Evolutionary conservation across 1,139 yeast genomes (phyloP).

Genomic region (Yamadazyma jaroonii): DNA sequence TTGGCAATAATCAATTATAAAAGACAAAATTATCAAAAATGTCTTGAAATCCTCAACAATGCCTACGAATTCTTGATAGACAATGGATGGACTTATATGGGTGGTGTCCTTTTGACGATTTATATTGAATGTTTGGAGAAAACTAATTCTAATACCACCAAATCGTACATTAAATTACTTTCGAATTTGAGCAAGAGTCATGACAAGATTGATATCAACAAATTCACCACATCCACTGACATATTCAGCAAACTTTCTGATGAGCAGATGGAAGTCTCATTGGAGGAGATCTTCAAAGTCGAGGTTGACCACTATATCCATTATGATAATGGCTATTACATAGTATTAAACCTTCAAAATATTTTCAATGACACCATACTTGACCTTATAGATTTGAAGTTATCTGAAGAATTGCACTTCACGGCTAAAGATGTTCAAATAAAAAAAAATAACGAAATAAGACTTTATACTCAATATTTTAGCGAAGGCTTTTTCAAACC

Average conservation of each 20-base stretch:
- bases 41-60: constrained; percentile 60
- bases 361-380: constrained; percentile 23
- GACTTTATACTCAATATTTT: constrained; percentile 16
- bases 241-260: constrained; percentile 22
- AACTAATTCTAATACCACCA: constrained; percentile 27
- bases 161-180: constrained; percentile 33
- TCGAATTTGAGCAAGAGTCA: constrained; percentile 24
- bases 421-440: constrained; percentile 4
- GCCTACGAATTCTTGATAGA: constrained; percentile 65
- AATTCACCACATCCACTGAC: constrained; percentile 16
- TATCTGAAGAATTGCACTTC: constrained; percentile 16
- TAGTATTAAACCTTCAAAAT: constrained; percentile 24
- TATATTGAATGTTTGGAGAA: constrained; percentile 69
- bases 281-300: constrained; percentile 30
- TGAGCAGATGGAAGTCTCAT: constrained; percentile 22
- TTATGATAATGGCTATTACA: constrained; percentile 25
- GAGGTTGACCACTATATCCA: constrained; percentile 24
- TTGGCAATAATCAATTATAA: constrained; percentile 70
- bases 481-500: constrained; percentile 29
- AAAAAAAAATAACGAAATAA: neutral
- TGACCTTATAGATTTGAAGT: constrained; percentile 18
- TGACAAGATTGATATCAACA: constrained; percentile 27
- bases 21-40: constrained; percentile 53
- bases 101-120: constrained; percentile 59
- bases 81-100: constrained; percentile 75